phyloP scores from a whole-genome alignment of 2,329 filamentous ascomycete genomes.

The Pochonia chlamydosporia region DNA sequence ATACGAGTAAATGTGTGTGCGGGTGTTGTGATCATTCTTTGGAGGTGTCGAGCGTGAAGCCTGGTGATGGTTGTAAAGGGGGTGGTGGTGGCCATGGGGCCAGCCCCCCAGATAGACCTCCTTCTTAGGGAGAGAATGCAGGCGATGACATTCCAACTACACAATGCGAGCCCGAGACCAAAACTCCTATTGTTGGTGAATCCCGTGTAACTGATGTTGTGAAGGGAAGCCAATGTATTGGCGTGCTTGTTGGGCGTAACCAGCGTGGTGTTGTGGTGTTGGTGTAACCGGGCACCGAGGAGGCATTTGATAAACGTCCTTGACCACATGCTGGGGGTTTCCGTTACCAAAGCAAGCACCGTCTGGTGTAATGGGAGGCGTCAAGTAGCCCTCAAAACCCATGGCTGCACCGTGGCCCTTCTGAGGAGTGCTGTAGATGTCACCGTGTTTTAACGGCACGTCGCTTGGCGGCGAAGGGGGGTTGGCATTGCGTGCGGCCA shows the following conservation, averaged over 20 bases:
- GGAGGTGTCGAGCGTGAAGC: background rate
- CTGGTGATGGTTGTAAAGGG: background rate
- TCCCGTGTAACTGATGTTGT: constrained; percentile 28
- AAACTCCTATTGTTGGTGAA: constrained; percentile 33
- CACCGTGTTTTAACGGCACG: constrained; percentile 44
- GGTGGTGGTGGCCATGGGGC: background rate
- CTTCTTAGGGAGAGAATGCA: background rate
- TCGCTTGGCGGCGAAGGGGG: constrained; percentile 59
- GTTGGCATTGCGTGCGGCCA: constrained; percentile 39
- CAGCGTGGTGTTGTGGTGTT: constrained; percentile 42
- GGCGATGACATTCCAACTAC: background rate
- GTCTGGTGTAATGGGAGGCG: constrained; percentile 80
- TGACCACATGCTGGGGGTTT: constrained; percentile 29
- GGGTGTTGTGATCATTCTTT: background rate
- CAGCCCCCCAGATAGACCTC: constrained; percentile 12
- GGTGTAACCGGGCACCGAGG: constrained; percentile 59
- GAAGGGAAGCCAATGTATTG: constrained; percentile 33
- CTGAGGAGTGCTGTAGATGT: constrained; percentile 72
- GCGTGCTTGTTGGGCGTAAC: constrained; percentile 28
- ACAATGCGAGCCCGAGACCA: background rate
- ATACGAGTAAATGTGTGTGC: constrained; percentile 1
- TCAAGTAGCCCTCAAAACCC: constrained; percentile 70
- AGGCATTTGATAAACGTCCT: constrained; percentile 42
- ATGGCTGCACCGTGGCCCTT: constrained; percentile 63
- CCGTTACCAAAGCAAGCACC: constrained; percentile 46